A percentile compares a stretch with the other conserved stretches of the same genome.
Conservation (phyloP, 176 grass and related monocot genomes). For the Avena eriantha region DNA sequence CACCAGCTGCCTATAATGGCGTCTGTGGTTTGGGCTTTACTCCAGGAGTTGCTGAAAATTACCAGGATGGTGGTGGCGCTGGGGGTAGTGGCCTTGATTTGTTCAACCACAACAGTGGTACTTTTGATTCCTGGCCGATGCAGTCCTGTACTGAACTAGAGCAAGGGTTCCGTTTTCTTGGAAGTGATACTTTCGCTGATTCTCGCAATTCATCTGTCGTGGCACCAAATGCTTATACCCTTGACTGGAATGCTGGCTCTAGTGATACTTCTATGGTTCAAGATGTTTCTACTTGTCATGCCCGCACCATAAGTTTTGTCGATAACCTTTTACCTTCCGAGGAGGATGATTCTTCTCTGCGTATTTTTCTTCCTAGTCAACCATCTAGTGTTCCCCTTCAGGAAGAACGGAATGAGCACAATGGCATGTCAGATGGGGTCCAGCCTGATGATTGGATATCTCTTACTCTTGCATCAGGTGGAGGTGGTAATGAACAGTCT, state of each 20-base stretch:
- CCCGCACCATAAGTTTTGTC: slow-evolving; percentile 53
- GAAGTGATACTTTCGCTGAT: slow-evolving; percentile 57
- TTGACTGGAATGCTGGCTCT: slow-evolving; percentile 53
- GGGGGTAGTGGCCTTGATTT: slow-evolving; percentile 56
- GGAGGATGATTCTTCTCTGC: slow-evolving; percentile 64
- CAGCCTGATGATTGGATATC: slow-evolving; percentile 82
- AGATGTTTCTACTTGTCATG: slow-evolving; percentile 53
- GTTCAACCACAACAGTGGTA: slow-evolving; percentile 62
- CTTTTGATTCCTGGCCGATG: slow-evolving; percentile 75
- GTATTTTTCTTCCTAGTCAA: slow-evolving; percentile 77
- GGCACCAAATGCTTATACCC: slow-evolving; percentile 59
- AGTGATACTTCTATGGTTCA: slow-evolving; percentile 46
- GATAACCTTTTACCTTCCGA: slow-evolving; percentile 73
- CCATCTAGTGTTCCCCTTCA: slow-evolving; percentile 62
- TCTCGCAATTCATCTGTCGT: slow-evolving; percentile 53
- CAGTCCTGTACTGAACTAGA: slow-evolving; percentile 52
- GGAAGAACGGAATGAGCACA: slow-evolving; percentile 42
- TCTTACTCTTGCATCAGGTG: slow-evolving; percentile 74
- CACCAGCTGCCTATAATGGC: slow-evolving; percentile 45
- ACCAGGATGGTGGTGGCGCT: slow-evolving; percentile 56
- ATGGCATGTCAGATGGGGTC: slow-evolving; percentile 53
- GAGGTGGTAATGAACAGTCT: slow-evolving; percentile 51
- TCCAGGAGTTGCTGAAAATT: slow-evolving; percentile 59
- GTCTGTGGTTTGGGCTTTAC: slow-evolving; percentile 54
- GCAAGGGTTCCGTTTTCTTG: slow-evolving; percentile 75